Percentiles rank a stretch among this genome's conserved stretches.
Conservation (phyloP, 495 filamentous ascomycete genomes). For the Penicillium daleae region DNA sequence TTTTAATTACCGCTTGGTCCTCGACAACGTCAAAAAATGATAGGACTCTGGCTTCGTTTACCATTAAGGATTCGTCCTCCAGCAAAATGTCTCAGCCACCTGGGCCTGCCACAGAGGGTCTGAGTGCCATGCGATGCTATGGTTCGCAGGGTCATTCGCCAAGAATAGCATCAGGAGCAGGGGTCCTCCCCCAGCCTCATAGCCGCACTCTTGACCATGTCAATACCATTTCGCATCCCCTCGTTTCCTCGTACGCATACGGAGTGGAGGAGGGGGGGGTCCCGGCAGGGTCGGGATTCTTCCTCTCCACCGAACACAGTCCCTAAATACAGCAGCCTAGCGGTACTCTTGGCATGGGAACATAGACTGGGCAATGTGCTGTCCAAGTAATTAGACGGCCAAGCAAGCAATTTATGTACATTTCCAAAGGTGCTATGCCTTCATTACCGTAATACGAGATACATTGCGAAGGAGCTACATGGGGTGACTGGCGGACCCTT, state of each 20-base stretch:
- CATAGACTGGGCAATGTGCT: background rate
- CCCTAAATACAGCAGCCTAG: background rate
- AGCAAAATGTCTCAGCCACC: conserved; percentile 4
- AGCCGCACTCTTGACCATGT: background rate
- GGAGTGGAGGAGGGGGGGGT: background rate
- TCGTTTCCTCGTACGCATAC: background rate
- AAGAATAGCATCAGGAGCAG: background rate
- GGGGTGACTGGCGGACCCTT: background rate
- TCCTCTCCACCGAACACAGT: background rate
- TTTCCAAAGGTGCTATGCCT: background rate
- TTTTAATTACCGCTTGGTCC: background rate
- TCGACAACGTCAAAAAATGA: background rate
- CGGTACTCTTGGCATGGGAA: background rate
- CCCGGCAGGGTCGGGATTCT: background rate
- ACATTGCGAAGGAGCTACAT: background rate
- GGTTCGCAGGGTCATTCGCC: background rate
- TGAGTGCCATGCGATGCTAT: background rate
- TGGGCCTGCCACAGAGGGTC: background rate
- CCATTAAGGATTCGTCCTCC: background rate
- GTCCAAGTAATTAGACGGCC: background rate
- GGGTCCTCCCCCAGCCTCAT: background rate
- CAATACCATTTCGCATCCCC: background rate
- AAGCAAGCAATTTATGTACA: background rate
- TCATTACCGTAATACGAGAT: background rate
- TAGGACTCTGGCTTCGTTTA: background rate